A percentile compares a stretch with the other conserved stretches of the same genome.
These are phyloP conservation scores for Syncephalastrum sp. DNA, from an alignment of 371 early-diverging fungal genomes.

Conservation along the genomic window DNA sequence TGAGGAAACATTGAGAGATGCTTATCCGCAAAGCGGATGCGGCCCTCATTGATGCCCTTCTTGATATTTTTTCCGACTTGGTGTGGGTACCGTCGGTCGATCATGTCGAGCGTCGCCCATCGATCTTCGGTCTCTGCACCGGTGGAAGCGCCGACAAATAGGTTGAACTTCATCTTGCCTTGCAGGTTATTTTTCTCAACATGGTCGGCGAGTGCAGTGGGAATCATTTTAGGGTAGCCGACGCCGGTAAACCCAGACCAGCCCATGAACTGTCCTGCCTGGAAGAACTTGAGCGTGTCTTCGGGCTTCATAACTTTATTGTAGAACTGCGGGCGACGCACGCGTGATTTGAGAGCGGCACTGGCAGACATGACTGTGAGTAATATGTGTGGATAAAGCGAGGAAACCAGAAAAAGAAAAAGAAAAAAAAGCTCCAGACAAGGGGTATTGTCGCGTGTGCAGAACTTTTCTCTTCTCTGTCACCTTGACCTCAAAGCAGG, in stretches of 20 bases:
- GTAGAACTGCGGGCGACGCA: slow-evolving; percentile 46
- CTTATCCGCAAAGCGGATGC: slow-evolving; percentile 56
- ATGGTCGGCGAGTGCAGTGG: slow-evolving; percentile 48
- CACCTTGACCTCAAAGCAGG: too few relatives aligned
- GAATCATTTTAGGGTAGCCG: slow-evolving; percentile 56
- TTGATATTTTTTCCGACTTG: slow-evolving; percentile 53
- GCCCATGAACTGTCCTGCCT: slow-evolving; percentile 45
- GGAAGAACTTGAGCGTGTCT: slow-evolving; percentile 43
- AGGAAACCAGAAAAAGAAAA: too few relatives aligned
- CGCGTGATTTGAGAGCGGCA: slow-evolving; percentile 45
- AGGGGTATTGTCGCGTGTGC: too few relatives aligned
- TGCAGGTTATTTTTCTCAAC: slow-evolving; percentile 53
- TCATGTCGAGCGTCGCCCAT: slow-evolving; percentile 49
- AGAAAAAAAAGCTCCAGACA: too few relatives aligned
- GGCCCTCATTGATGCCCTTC: slow-evolving; percentile 50
- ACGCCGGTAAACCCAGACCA: slow-evolving; percentile 29
- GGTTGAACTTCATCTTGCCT: slow-evolving; percentile 53
- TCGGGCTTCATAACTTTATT: slow-evolving; percentile 46
- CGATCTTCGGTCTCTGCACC: slow-evolving; percentile 53
- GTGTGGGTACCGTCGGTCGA: slow-evolving; percentile 56
- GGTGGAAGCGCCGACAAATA: slow-evolving; percentile 53
- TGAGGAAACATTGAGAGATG: slow-evolving; percentile 58
- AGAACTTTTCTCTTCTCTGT: too few relatives aligned
- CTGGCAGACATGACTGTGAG: slow-evolving; percentile 15
- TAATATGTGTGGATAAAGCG: too few relatives aligned